Evolutionary conservation across 208 protist genomes (phyloP), one percentile per base, ranked within the genome.

Genomic region (Porcisia hertigi): DNA sequence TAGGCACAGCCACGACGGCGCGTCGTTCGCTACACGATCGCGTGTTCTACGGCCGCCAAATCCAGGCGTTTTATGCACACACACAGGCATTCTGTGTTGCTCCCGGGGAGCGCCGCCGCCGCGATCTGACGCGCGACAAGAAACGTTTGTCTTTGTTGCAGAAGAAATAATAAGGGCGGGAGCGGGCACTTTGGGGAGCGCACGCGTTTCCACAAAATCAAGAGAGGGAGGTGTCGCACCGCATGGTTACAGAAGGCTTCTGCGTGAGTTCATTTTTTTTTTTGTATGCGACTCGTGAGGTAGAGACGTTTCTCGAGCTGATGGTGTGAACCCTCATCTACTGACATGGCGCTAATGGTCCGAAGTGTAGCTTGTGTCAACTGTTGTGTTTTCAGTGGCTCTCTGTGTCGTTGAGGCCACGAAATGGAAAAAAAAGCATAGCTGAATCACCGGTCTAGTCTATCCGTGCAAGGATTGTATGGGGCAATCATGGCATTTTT

Each of bases 51-150:
- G 88, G 86, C 12, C 81, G 86, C 11, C 84, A 84, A 41, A 85
- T 95, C 30, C 89, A 97, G 69, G 93, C 82, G 6, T 95, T 93
- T 71, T 94, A 95, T 65, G 89, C 93, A 14, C 83, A 94, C 54
- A 69, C 71, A 2, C 90, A 92, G 63, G 84, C 93, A 0, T 97
- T 97, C 79, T 91, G 77, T 47, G 89, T 89, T 1, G 88, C 94
- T 64, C 89, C 89, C 0, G 79, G 75, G 0, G 91, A 94, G 79
- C 85, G 90, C 16, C 81, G 86, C 34, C 86, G 88, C 39, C 86
- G 93, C 59, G 87, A 97, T 65, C 58, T 86, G 12, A 47, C 64
- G 36, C 80, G 79, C 5, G 78, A 87, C 41, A 84, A 87, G 71
- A 66, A 63, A 25, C 75, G 54, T 11, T 60, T 85, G 64, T 72